Conservation (phyloP, 2,329 filamentous ascomycete genomes). For the Penicillium vulpinum region DNA sequence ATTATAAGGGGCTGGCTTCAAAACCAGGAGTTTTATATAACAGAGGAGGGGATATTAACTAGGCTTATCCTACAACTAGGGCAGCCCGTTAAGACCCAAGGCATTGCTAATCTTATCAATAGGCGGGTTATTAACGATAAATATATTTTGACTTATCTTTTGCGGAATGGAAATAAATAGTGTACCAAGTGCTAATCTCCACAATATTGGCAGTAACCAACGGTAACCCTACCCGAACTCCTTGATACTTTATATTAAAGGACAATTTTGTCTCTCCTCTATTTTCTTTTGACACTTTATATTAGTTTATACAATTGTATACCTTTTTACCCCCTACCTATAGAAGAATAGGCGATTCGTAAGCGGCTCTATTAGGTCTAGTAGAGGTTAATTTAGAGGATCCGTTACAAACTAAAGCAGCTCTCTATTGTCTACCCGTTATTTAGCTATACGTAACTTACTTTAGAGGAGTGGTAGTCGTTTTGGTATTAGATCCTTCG, state of each 20-base stretch:
- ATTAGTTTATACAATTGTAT: too few relatives aligned
- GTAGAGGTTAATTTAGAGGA: too few relatives aligned
- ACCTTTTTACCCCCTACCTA: too few relatives aligned
- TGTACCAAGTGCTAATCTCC: background rate
- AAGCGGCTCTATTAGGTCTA: too few relatives aligned
- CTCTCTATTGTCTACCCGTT: too few relatives aligned
- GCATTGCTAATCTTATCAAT: background rate
- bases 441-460: too few relatives aligned
- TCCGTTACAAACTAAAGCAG: too few relatives aligned
- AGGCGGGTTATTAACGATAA: background rate
- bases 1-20: background rate
- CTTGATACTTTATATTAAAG: background rate
- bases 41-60: background rate
- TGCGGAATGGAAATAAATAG: background rate
- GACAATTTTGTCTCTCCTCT: too few relatives aligned
- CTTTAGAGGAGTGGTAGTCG: too few relatives aligned
- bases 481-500: too few relatives aligned
- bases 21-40: background rate
- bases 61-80: background rate
- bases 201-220: background rate
- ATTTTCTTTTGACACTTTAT: too few relatives aligned
- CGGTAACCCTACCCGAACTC: background rate
- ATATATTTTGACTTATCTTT: background rate
- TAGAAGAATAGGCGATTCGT: too few relatives aligned
- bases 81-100: background rate